Percentiles rank a stretch among this genome's conserved stretches.
These are phyloP conservation scores for Avicennia marina DNA, from an alignment of 257 asterid genomes.

Conservation along the genomic window DNA sequence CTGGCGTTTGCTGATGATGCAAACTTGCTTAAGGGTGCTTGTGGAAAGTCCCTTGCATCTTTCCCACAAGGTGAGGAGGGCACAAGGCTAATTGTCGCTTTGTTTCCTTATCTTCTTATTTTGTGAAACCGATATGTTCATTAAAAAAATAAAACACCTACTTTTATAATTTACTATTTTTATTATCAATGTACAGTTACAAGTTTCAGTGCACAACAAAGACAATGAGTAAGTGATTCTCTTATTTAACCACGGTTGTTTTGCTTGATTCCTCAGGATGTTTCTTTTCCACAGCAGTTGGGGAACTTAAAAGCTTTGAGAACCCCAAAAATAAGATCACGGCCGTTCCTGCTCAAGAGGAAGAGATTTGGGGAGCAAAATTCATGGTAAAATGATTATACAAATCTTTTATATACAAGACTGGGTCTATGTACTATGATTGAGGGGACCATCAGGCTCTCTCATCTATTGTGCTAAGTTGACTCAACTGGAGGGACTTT, in stretches of 20 bases:
- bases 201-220: no score
- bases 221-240: no score
- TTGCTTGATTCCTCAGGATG: conserved; percentile 58
- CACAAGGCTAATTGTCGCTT: background rate
- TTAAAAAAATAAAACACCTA: no score
- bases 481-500: no score
- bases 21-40: conserved; percentile 92
- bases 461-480: no score
- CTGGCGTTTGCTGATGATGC: conserved; percentile 94
- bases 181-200: background rate
- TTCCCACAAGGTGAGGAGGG: conserved; percentile 81
- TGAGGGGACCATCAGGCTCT: no score
- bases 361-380: conserved; percentile 97
- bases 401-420: background rate
- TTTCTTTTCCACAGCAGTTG: conserved; percentile 80
- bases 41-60: conserved; percentile 99
- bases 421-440: no score
- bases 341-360: conserved; percentile 90
- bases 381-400: conserved; percentile 60
- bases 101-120: background rate
- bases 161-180: no score
- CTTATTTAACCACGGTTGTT: conserved; percentile 12
- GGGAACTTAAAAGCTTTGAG: conserved; percentile 86
- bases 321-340: conserved; percentile 95
- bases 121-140: background rate